Evolutionary conservation across 2,329 filamentous ascomycete genomes (phyloP).

Genomic region (Cladorrhinum sp.): DNA sequence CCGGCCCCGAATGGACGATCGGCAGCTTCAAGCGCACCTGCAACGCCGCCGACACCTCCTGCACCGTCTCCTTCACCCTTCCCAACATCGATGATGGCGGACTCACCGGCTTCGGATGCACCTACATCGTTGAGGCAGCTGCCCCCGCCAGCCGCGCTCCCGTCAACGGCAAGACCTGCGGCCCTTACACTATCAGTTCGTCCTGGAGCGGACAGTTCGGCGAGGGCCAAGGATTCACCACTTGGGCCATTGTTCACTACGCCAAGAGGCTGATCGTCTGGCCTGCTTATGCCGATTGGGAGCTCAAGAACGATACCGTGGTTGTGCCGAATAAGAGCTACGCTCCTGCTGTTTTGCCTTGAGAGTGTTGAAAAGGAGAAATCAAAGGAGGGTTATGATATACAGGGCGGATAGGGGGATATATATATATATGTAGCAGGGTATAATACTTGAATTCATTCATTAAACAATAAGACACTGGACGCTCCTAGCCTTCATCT

Average conservation of each 20-base stretch:
- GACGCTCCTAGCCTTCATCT: slow-evolving; percentile 40
- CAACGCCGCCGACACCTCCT: slow-evolving; percentile 38
- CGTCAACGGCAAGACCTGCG: slow-evolving; percentile 25
- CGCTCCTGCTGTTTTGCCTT: slow-evolving; percentile 11
- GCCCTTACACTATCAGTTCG: slow-evolving; percentile 34
- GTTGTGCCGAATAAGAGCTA: slow-evolving; percentile 27
- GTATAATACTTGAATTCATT: too few relatives aligned
- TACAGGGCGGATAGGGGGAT: too few relatives aligned
- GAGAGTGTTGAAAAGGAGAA: too few relatives aligned
- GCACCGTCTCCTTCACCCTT: slow-evolving; percentile 42
- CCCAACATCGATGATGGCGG: slow-evolving; percentile 31
- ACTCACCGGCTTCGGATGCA: slow-evolving; percentile 16
- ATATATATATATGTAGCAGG: too few relatives aligned
- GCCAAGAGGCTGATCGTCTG: slow-evolving; percentile 20
- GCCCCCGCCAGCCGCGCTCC: slow-evolving; percentile 20
- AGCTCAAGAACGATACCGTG: slow-evolving; percentile 22
- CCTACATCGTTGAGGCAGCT: slow-evolving; percentile 25
- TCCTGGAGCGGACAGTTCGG: slow-evolving; percentile 39
- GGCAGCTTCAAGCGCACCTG: slow-evolving; percentile 38
- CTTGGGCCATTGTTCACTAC: slow-evolving; percentile 33
- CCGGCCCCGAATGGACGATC: slow-evolving; percentile 38
- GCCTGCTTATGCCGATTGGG: slow-evolving; percentile 24
- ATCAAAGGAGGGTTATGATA: too few relatives aligned
- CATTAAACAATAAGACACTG: slow-evolving; percentile 44
- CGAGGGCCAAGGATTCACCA: slow-evolving; percentile 35